Evolutionary conservation across 2,329 filamentous ascomycete genomes (phyloP).

Genomic region (Arthrobotrys pseudoclavata): DNA sequence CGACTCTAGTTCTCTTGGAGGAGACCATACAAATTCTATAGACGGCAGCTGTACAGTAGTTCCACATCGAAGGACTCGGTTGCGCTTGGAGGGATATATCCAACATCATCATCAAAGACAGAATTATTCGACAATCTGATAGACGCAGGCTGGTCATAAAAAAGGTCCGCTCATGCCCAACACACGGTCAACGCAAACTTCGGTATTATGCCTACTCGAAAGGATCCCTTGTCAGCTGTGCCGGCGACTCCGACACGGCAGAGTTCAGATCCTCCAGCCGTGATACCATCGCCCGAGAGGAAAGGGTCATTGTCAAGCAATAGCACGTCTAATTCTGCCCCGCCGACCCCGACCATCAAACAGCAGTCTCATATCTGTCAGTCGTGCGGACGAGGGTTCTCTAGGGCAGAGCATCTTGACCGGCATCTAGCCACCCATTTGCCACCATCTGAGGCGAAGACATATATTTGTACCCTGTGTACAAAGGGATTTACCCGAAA

Average conservation of each 20-base stretch:
- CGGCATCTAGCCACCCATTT: constrained; percentile 63
- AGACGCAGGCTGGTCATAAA: constrained; percentile 38
- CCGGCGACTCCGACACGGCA: constrained; percentile 58
- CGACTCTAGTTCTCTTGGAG: constrained; percentile 28
- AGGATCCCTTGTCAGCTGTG: constrained; percentile 60
- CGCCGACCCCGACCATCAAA: constrained; percentile 55
- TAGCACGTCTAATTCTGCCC: constrained; percentile 52
- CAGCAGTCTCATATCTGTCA: constrained; percentile 62
- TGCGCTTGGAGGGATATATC: constrained; percentile 21
- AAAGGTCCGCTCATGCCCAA: constrained; percentile 58
- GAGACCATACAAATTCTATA: constrained; percentile 23
- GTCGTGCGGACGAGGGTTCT: constrained; percentile 62
- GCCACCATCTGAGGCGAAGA: constrained; percentile 62
- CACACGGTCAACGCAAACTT: constrained; percentile 58
- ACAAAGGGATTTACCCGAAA: constrained; percentile 63
- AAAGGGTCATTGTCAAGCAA: constrained; percentile 55
- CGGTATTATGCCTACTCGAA: constrained; percentile 60
- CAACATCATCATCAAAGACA: constrained; percentile 4
- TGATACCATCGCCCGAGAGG: constrained; percentile 58
- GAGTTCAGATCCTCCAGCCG: constrained; percentile 59
- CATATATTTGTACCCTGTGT: constrained; percentile 63
- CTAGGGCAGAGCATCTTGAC: constrained; percentile 63
- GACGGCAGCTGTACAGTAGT: constrained; percentile 18
- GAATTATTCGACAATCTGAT: constrained; percentile 30
- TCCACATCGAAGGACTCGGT: constrained; percentile 21